phyloP scores from a whole-genome alignment of 202 grass and related monocot genomes.

The Eragrostis tef region DNA sequence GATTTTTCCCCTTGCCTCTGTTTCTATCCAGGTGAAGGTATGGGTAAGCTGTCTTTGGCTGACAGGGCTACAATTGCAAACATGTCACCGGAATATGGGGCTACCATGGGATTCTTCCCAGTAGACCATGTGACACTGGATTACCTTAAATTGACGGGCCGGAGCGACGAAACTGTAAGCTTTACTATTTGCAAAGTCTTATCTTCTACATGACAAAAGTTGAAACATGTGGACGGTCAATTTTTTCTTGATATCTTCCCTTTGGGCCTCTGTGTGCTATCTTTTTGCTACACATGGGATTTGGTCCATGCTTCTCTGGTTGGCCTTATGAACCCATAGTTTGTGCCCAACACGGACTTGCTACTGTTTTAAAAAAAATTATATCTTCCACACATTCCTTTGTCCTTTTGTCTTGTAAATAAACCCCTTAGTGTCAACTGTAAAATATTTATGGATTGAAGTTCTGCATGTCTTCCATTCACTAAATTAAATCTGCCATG shows the following conservation, averaged over 20 bases:
- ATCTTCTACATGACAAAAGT: not conserved
- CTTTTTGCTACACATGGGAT: slow-evolving; percentile 8
- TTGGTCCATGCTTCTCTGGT: slow-evolving; percentile 1
- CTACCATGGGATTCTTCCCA: slow-evolving; percentile 99
- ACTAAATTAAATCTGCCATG: slow-evolving; percentile 28
- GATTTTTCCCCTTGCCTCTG: slow-evolving; percentile 7
- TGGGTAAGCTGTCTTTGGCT: slow-evolving; percentile 82
- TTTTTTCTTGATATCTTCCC: not conserved
- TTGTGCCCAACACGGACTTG: not conserved
- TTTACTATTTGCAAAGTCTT: slow-evolving; percentile 34
- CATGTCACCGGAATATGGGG: slow-evolving; percentile 98
- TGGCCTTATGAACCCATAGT: not conserved
- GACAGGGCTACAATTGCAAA: slow-evolving; percentile 97
- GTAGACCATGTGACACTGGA: slow-evolving; percentile 89
- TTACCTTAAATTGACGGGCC: slow-evolving; percentile 93
- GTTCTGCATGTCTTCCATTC: not conserved
- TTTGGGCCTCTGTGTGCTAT: not conserved
- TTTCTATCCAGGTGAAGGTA: slow-evolving; percentile 75
- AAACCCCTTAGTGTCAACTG: not conserved
- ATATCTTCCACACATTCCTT: not conserved
- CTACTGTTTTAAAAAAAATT: not conserved
- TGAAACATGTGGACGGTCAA: not conserved
- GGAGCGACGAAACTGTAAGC: slow-evolving; percentile 86
- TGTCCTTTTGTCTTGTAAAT: not conserved
- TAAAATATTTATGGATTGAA: not conserved